phyloP scores from a whole-genome alignment of 2,329 filamentous ascomycete genomes.

The Fusarium coicis region DNA sequence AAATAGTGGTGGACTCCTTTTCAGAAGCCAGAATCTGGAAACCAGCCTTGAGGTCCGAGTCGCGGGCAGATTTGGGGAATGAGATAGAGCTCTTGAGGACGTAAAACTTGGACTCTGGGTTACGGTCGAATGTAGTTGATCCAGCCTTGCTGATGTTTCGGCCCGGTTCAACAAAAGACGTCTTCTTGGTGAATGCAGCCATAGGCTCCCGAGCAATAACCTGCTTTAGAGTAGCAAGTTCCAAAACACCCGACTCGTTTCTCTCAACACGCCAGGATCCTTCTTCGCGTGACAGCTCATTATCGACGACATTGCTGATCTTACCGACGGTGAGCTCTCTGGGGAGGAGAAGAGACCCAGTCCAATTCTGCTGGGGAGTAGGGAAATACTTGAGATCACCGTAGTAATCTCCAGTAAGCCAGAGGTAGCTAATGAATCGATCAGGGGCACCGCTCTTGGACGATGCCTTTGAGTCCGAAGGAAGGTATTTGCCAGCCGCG shows the following conservation, averaged over 20 bases:
- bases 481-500: slow-evolving; percentile 55
- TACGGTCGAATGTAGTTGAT: slow-evolving; percentile 14
- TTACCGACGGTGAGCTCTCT: slow-evolving; percentile 55
- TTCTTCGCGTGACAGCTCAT: slow-evolving; percentile 51
- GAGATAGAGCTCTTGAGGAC: slow-evolving; percentile 51
- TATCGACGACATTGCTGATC: slow-evolving; percentile 54
- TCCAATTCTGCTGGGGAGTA: slow-evolving; percentile 56
- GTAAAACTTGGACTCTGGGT: slow-evolving; percentile 51
- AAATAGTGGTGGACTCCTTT: slow-evolving; percentile 54
- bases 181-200: slow-evolving; percentile 45
- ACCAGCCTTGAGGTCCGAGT: slow-evolving; percentile 51
- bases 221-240: slow-evolving; percentile 52
- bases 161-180: slow-evolving; percentile 38
- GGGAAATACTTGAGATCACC: slow-evolving; percentile 51
- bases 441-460: slow-evolving; percentile 52
- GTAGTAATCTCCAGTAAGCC: slow-evolving; percentile 57
- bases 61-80: slow-evolving; percentile 50
- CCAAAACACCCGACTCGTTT: slow-evolving; percentile 48
- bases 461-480: slow-evolving; percentile 51
- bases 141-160: slow-evolving; percentile 35
- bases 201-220: slow-evolving; percentile 52
- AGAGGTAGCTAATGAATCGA: slow-evolving; percentile 54
- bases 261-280: slow-evolving; percentile 52
- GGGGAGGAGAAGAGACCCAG: slow-evolving; percentile 54
- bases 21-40: slow-evolving; percentile 54